Percentiles rank a stretch among this genome's conserved stretches.
These are phyloP conservation scores for Domatiomyces globalis DNA, from an alignment of 2,329 filamentous ascomycete species.

Conservation along the genomic window DNA sequence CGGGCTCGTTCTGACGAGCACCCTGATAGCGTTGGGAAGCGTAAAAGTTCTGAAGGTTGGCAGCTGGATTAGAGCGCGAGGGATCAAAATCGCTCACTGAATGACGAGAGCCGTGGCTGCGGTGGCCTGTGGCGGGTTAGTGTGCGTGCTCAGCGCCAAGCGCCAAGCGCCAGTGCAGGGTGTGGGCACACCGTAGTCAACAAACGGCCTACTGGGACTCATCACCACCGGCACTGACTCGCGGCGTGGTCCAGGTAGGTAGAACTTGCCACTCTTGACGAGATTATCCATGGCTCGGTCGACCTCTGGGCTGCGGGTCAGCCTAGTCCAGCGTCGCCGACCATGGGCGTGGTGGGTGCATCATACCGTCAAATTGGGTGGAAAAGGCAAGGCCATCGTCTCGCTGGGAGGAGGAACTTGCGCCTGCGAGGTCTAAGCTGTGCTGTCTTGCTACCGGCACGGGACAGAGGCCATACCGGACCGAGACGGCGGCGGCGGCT, in stretches of 20 bases:
- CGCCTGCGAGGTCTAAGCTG: conserved; percentile 39
- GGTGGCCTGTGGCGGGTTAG: conserved; percentile 45
- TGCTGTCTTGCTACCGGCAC: not conserved
- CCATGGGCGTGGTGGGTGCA: not conserved
- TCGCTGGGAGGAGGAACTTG: conserved; percentile 57
- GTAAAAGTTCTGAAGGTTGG: conserved; percentile 87
- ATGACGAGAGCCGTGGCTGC: conserved; percentile 56
- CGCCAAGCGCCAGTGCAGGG: not conserved
- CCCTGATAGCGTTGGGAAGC: conserved; percentile 81
- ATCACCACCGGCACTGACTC: conserved; percentile 60
- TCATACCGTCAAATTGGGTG: conserved; percentile 73
- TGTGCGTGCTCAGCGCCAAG: conserved; percentile 16
- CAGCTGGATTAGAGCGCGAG: conserved; percentile 55
- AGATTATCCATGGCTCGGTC: conserved; percentile 92
- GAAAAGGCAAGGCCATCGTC: conserved; percentile 68
- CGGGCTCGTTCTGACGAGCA: conserved; percentile 69
- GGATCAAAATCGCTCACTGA: conserved; percentile 74
- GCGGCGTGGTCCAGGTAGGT: conserved; percentile 52
- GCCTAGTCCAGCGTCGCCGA: conserved; percentile 5
- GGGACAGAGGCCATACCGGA: conserved; percentile 42
- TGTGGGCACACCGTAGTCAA: conserved; percentile 46
- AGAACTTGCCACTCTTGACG: conserved; percentile 90
- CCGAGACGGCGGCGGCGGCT: conserved; percentile 56
- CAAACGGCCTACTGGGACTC: conserved; percentile 36
- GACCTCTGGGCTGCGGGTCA: conserved; percentile 53